These are phyloP conservation scores for Podospora conica DNA, from an alignment of 495 filamentous ascomycete species.

Conservation along the genomic window DNA sequence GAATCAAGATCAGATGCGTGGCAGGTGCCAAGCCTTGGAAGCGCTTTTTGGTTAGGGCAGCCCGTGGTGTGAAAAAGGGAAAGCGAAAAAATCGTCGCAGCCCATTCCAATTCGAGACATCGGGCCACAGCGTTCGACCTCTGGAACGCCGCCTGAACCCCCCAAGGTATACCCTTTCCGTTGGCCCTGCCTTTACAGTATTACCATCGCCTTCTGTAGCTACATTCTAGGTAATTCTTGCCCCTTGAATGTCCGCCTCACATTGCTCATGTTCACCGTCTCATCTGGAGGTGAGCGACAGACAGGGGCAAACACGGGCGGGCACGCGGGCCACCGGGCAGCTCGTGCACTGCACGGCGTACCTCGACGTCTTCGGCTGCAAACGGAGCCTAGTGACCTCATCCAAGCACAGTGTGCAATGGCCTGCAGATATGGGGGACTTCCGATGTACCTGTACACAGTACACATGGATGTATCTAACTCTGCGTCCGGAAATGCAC, in stretches of 20 bases:
- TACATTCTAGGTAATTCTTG: too few relatives aligned
- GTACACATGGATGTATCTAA: too few relatives aligned
- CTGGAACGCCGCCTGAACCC: neutral
- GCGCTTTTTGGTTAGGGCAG: slow-evolving; percentile 9
- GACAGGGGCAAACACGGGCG: neutral
- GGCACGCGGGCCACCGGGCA: too few relatives aligned
- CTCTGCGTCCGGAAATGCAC: neutral
- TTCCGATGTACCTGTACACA: neutral
- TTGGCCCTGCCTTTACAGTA: neutral
- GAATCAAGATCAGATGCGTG: slow-evolving; percentile 16
- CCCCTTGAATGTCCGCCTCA: too few relatives aligned
- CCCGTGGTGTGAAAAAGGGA: neutral
- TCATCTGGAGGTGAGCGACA: neutral
- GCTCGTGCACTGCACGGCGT: neutral
- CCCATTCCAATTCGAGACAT: slow-evolving; percentile 4
- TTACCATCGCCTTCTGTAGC: too few relatives aligned
- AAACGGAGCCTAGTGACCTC: slow-evolving; percentile 16
- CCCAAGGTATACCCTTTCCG: neutral
- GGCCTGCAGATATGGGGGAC: neutral
- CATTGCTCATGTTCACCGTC: too few relatives aligned
- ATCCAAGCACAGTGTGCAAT: slow-evolving; percentile 16
- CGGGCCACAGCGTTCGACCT: neutral
- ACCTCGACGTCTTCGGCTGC: neutral
- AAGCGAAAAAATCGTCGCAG: slow-evolving; percentile 1
- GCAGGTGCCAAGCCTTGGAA: slow-evolving; percentile 8